Evolutionary conservation across 129 eudicot genomes (phyloP).

Genomic region (Centaurea solstitialis): DNA sequence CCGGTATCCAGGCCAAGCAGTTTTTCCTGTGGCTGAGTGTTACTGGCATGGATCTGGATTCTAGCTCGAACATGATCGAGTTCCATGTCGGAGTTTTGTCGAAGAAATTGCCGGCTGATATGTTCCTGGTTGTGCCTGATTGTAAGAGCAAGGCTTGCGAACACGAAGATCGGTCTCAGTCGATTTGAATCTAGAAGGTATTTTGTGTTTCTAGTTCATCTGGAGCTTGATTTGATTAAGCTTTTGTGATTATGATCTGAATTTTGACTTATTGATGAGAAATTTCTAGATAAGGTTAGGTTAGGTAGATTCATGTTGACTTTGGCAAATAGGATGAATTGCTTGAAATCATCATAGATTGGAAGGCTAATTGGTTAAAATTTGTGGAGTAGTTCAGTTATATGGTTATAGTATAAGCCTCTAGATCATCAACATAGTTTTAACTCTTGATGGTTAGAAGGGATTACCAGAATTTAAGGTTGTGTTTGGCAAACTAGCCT

Average conservation of each 20-base stretch:
- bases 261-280: background rate
- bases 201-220: background rate
- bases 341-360: background rate
- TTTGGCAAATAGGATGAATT: background rate
- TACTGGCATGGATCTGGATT: slow-evolving; percentile 59
- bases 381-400: background rate
- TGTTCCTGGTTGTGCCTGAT: slow-evolving; percentile 51
- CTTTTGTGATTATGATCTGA: background rate
- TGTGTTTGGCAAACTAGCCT: too few species aligned
- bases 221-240: background rate
- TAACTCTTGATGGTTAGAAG: background rate
- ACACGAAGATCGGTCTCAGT: background rate
- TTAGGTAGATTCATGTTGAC: background rate
- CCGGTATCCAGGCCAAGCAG: slow-evolving; percentile 82
- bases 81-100: slow-evolving; percentile 80
- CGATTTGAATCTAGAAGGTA: slow-evolving; percentile 28
- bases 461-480: background rate
- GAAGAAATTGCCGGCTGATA: slow-evolving; percentile 54
- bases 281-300: background rate
- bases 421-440: background rate
- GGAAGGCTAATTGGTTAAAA: background rate
- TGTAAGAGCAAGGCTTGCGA: slow-evolving; percentile 52
- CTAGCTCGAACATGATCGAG: slow-evolving; percentile 39
- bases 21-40: slow-evolving; percentile 74
- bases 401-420: background rate